A percentile compares a stretch with the other conserved stretches of the same genome.
Conservation (phyloP, 306 rosid genomes). For the Ammopiptanthus mongolicus region DNA sequence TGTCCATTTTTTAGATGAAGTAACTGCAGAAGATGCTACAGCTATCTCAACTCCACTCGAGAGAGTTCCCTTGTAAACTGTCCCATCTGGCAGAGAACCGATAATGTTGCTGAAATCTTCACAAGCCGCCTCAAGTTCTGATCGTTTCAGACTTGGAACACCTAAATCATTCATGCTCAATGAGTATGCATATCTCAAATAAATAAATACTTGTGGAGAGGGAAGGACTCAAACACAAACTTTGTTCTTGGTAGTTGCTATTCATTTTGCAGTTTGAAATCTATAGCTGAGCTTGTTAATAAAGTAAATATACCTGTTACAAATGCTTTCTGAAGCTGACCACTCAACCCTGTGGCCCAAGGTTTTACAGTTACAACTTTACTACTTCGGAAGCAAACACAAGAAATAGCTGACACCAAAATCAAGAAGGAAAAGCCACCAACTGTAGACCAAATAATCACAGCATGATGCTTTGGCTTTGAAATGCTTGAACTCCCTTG, state of each 20-base stretch:
- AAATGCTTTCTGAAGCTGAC: constrained; percentile 92
- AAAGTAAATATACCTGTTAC: constrained; percentile 51
- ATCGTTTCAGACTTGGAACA: constrained; percentile 77
- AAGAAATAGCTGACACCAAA: constrained; percentile 32
- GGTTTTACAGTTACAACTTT: constrained; percentile 81
- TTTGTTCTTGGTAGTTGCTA: not conserved
- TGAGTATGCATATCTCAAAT: constrained; percentile 1
- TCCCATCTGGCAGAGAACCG: constrained; percentile 51
- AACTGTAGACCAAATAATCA: constrained; percentile 42
- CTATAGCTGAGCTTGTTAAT: not conserved
- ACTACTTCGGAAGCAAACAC: constrained; percentile 45
- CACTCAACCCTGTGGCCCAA: constrained; percentile 95
- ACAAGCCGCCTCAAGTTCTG: constrained; percentile 77
- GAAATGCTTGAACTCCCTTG: constrained; percentile 14
- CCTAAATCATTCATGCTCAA: constrained; percentile 40
- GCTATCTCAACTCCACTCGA: constrained; percentile 97
- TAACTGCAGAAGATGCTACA: constrained; percentile 52
- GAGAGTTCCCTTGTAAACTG: constrained; percentile 84
- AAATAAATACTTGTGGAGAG: not conserved
- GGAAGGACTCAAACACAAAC: not conserved
- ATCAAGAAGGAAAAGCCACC: constrained; percentile 48
- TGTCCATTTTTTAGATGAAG: constrained; percentile 60
- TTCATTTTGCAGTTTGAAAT: constrained; percentile 2
- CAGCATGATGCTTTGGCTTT: constrained; percentile 25
- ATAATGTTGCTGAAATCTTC: constrained; percentile 95